Percentiles rank a stretch among this genome's conserved stretches.
Evolutionary conservation across 169 alveolate genomes (phyloP).

Genomic region (Theileria luwenshuni): DNA sequence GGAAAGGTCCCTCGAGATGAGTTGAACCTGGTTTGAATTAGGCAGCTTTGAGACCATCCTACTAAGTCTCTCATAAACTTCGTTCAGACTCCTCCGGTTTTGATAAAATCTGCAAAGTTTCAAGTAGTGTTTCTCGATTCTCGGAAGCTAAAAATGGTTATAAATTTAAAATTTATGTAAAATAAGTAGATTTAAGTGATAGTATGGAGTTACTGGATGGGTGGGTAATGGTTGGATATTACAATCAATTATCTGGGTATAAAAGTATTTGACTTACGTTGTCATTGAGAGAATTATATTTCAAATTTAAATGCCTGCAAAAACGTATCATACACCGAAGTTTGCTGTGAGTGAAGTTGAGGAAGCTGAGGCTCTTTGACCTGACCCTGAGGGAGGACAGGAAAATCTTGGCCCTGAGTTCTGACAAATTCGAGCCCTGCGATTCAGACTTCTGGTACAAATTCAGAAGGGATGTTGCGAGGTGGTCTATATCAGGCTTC

Average conservation of each 20-base stretch:
- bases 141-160: constrained; percentile 40
- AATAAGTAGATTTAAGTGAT: too few relatives aligned
- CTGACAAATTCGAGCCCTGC: constrained; percentile 4
- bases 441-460: constrained; percentile 25
- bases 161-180: too few relatives aligned
- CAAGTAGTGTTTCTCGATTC: constrained; percentile 36
- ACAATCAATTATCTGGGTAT: too few relatives aligned
- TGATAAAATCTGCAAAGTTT: constrained; percentile 10
- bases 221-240: too few relatives aligned
- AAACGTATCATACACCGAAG: constrained; percentile 22
- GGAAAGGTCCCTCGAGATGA: constrained; percentile 23
- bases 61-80: constrained; percentile 52
- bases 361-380: constrained; percentile 28
- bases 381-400: constrained; percentile 41
- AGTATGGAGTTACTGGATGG: too few relatives aligned
- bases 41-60: constrained; percentile 56
- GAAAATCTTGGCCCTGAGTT: constrained; percentile 27
- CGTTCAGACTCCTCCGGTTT: constrained; percentile 35
- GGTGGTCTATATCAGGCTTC: constrained; percentile 63
- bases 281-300: constrained; percentile 21
- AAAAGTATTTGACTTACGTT: constrained; percentile 32
- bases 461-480: constrained; percentile 48
- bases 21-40: constrained; percentile 28
- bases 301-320: constrained; percentile 13
- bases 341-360: constrained; percentile 25